Evolutionary conservation across 2,329 filamentous ascomycete species (phyloP).

Genomic region (Pyricularia grisea): DNA sequence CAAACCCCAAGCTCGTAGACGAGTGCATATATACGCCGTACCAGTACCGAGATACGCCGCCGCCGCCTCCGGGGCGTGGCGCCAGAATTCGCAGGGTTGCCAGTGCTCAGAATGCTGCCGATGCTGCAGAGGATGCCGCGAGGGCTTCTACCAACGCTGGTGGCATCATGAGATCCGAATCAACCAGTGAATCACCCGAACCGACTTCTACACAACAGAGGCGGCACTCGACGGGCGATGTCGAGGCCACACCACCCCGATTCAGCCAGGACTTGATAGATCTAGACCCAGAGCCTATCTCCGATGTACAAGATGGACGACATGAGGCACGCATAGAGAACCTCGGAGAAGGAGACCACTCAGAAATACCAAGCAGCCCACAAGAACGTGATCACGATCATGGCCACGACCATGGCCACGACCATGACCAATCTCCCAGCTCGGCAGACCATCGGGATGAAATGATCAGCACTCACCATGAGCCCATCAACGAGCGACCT

Average conservation of each 20-base stretch:
- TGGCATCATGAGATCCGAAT: too few relatives aligned
- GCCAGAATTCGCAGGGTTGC: constrained; percentile 5
- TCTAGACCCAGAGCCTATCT: constrained; percentile 23
- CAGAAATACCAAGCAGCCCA: neutral
- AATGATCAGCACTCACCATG: constrained; percentile 4
- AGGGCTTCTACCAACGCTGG: neutral
- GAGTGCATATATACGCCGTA: constrained; percentile 97
- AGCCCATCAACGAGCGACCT: constrained; percentile 7
- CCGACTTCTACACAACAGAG: constrained; percentile 22
- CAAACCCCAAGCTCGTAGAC: constrained; percentile 86
- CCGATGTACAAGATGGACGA: neutral
- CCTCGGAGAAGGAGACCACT: constrained; percentile 6
- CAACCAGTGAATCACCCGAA: neutral
- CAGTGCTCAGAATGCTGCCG: constrained; percentile 17
- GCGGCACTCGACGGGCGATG: constrained; percentile 66
- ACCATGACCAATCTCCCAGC: neutral
- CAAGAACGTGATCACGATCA: too few relatives aligned
- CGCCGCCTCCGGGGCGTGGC: constrained; percentile 23
- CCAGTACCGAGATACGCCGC: constrained; percentile 53
- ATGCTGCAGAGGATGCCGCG: neutral
- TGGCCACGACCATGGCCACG: neutral
- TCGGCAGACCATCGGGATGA: neutral
- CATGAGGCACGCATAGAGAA: constrained; percentile 18
- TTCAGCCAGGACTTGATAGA: constrained; percentile 54
- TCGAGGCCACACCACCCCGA: constrained; percentile 47